Evolutionary conservation across 768 basidiomycete genomes (phyloP).

Genomic region (Suillus cothurnatus): DNA sequence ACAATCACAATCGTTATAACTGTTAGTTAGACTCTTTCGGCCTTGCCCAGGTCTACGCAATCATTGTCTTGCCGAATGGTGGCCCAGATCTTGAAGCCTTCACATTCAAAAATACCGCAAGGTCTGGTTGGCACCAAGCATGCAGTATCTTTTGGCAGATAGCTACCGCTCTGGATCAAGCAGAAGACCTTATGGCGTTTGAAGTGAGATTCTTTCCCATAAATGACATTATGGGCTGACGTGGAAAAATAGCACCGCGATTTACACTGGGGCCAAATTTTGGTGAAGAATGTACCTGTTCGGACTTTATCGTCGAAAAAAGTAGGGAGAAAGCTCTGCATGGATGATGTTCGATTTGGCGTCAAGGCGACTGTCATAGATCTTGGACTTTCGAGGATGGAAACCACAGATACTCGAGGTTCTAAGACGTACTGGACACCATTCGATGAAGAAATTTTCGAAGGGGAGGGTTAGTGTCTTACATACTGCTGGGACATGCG

Average conservation of each 20-base stretch:
- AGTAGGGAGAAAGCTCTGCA: slow-evolving; percentile 38
- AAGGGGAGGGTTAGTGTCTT: slow-evolving; percentile 71
- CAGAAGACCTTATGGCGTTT: slow-evolving; percentile 80
- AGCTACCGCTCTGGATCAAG: slow-evolving; percentile 69
- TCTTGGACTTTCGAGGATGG: slow-evolving; percentile 88
- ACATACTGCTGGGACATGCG: neutral
- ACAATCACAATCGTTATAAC: slow-evolving; percentile 13
- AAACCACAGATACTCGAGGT: slow-evolving; percentile 50
- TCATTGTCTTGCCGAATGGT: slow-evolving; percentile 89
- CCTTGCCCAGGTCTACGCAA: slow-evolving; percentile 79
- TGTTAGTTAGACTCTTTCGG: slow-evolving; percentile 64
- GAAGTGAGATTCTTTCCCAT: slow-evolving; percentile 60
- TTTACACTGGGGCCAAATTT: slow-evolving; percentile 97
- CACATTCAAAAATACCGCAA: slow-evolving; percentile 57
- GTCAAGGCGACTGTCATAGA: slow-evolving; percentile 89
- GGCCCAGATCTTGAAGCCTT: slow-evolving; percentile 91
- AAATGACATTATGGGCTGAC: slow-evolving; percentile 8
- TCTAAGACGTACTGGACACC: slow-evolving; percentile 69
- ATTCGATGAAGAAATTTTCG: slow-evolving; percentile 88
- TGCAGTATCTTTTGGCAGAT: slow-evolving; percentile 93
- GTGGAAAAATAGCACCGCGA: slow-evolving; percentile 79
- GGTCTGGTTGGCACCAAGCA: slow-evolving; percentile 83
- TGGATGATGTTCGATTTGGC: slow-evolving; percentile 71
- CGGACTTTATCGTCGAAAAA: slow-evolving; percentile 39
- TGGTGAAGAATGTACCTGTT: slow-evolving; percentile 61